Percentiles rank a stretch among this genome's conserved stretches.
Conservation (phyloP, 768 basidiomycete species). For the Boletus vermiculosoides region DNA sequence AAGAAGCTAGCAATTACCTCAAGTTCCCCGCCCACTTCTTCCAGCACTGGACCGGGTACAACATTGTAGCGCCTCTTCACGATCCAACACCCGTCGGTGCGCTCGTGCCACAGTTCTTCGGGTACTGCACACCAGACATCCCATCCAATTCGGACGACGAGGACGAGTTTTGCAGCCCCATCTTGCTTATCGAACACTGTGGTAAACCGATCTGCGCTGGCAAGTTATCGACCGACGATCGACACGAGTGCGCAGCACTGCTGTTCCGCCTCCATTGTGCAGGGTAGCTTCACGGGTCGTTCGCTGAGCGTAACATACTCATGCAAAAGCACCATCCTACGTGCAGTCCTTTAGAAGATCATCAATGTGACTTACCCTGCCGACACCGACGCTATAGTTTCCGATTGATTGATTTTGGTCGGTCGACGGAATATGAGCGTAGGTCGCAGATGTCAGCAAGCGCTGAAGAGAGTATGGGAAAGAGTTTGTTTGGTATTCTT, state of each 20-base stretch:
- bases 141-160: conserved; percentile 24
- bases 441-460: not conserved
- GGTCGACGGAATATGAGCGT: conserved; percentile 14
- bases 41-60: conserved; percentile 28
- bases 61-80: conserved; percentile 29
- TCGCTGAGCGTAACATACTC: conserved; percentile 43
- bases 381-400: conserved; percentile 27
- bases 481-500: conserved; percentile 1
- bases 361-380: not conserved
- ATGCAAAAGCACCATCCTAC: conserved; percentile 42
- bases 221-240: conserved; percentile 35
- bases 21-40: conserved; percentile 30
- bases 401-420: conserved; percentile 52
- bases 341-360: conserved; percentile 11
- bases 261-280: conserved; percentile 41
- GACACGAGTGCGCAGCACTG: conserved; percentile 38
- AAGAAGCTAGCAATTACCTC: conserved; percentile 30
- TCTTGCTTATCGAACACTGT: conserved; percentile 31
- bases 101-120: conserved; percentile 62
- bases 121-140: conserved; percentile 44
- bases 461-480: not conserved
- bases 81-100: conserved; percentile 50
- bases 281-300: conserved; percentile 40
- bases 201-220: conserved; percentile 32
- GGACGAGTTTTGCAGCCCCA: conserved; percentile 2